phyloP scores from a whole-genome alignment of 2,329 filamentous ascomycete species.

The Cladosporium sp. region DNA sequence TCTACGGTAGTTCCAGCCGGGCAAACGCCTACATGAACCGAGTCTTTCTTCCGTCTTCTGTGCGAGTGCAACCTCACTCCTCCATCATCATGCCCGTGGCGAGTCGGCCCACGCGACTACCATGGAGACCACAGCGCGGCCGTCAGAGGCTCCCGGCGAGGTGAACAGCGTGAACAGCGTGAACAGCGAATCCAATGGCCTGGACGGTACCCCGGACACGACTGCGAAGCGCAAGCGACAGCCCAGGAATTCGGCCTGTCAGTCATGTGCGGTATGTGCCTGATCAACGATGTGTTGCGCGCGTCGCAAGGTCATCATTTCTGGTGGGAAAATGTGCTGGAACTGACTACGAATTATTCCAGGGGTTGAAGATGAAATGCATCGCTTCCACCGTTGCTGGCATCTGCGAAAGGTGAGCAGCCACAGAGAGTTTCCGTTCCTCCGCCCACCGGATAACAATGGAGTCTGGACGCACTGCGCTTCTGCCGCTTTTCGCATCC shows the following conservation, averaged over 20 bases:
- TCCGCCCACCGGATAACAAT: neutral
- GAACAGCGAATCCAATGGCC: slow-evolving; percentile 3
- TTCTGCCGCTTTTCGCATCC: neutral
- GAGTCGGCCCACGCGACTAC: slow-evolving; percentile 4
- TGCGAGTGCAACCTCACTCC: slow-evolving; percentile 1
- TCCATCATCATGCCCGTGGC: slow-evolving; percentile 10
- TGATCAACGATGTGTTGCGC: neutral
- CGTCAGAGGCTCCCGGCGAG: slow-evolving; percentile 8
- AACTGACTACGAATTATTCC: neutral
- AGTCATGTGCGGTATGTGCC: slow-evolving; percentile 26
- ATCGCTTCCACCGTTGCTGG: slow-evolving; percentile 19
- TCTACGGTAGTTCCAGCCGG: slow-evolving; percentile 16
- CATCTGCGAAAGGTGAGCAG: slow-evolving; percentile 24
- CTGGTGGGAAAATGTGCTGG: neutral
- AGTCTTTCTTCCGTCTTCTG: neutral
- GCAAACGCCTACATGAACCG: slow-evolving; percentile 13
- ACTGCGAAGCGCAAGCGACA: slow-evolving; percentile 32
- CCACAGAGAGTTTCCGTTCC: neutral
- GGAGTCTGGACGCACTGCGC: neutral
- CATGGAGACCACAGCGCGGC: slow-evolving; percentile 20
- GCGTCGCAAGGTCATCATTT: neutral
- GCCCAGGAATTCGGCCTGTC: slow-evolving; percentile 34
- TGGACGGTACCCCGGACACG: slow-evolving; percentile 5
- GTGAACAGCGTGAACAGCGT: neutral
- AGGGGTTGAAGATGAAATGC: slow-evolving; percentile 35